Conservation (phyloP, 2,329 filamentous ascomycete genomes). For the Neonectria neomacrospora region DNA sequence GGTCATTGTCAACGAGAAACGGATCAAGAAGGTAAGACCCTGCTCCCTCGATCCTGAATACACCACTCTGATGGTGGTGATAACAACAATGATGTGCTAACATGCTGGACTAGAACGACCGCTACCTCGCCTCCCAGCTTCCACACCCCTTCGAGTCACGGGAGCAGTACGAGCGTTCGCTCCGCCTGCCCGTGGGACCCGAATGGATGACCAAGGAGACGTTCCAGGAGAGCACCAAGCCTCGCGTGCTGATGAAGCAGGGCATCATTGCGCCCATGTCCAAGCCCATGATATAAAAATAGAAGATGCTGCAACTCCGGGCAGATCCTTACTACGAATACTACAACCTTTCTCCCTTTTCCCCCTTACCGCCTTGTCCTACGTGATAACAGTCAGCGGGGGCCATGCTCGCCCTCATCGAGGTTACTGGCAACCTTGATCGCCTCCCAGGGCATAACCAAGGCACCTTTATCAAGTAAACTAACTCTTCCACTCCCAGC, state of each 20-base stretch:
- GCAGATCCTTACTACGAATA: conserved; percentile 18
- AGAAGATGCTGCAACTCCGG: conserved; percentile 8
- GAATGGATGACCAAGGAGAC: conserved; percentile 98
- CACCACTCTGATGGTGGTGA: background rate
- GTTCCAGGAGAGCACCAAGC: conserved; percentile 90
- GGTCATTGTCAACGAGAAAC: conserved; percentile 94
- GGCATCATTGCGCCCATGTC: conserved; percentile 89
- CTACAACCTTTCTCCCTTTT: conserved; percentile 8
- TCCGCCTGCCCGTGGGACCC: conserved; percentile 87
- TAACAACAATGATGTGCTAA: conserved; percentile 13
- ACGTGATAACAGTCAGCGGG: background rate
- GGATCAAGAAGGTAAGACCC: conserved; percentile 78
- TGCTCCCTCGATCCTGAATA: background rate
- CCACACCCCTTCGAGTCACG: conserved; percentile 91
- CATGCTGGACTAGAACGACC: conserved; percentile 70
- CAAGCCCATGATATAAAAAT: conserved; percentile 67
- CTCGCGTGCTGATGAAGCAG: conserved; percentile 88
- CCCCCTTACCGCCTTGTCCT: background rate
- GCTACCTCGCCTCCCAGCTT: conserved; percentile 84
- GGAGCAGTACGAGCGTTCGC: conserved; percentile 88
- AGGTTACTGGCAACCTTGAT: background rate
- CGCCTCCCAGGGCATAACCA: background rate
- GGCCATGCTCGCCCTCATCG: background rate
- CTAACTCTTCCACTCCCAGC: background rate
- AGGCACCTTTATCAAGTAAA: background rate